These are phyloP conservation scores for Thalassiosira profunda DNA, from an alignment of 108 stramenopile species.

Conservation along the genomic window DNA sequence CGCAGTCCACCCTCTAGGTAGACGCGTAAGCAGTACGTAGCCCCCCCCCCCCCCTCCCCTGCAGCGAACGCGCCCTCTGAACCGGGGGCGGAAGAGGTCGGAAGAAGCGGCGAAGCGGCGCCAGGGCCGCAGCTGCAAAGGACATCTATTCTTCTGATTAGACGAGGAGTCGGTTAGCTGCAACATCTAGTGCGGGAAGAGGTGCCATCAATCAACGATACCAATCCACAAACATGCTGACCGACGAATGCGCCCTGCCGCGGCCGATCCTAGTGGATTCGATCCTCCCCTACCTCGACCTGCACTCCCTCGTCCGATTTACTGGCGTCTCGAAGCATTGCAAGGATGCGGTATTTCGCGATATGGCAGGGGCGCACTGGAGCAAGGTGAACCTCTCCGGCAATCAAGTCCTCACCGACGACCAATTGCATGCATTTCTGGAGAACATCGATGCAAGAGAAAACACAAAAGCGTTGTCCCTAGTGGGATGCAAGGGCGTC, in stretches of 20 bases:
- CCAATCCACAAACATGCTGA: neutral
- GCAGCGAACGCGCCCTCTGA: too few relatives aligned
- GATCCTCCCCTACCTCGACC: conserved; percentile 16
- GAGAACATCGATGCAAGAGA: conserved; percentile 18
- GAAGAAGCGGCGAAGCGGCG: too few relatives aligned
- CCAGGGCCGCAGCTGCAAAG: too few relatives aligned
- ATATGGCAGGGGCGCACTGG: conserved; percentile 7
- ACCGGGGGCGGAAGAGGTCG: too few relatives aligned
- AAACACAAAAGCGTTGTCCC: conserved; percentile 18
- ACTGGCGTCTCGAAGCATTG: neutral
- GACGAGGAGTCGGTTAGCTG: too few relatives aligned
- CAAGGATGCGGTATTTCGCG: neutral
- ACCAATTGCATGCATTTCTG: conserved; percentile 14
- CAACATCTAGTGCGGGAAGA: neutral
- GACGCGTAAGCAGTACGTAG: too few relatives aligned
- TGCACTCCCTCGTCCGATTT: conserved; percentile 22
- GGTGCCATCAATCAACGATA: neutral
- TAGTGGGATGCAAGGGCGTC: conserved; percentile 14
- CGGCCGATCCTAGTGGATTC: conserved; percentile 12
- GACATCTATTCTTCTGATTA: too few relatives aligned
- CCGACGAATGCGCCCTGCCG: conserved; percentile 2
- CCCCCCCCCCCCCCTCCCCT: too few relatives aligned
- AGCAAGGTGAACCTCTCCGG: neutral
- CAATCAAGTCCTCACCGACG: conserved; percentile 6
- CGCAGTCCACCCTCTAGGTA: too few relatives aligned